Percentiles rank a stretch among this genome's conserved stretches.
phyloP scores from a whole-genome alignment of 2,329 filamentous ascomycete genomes.

The Lasiodiplodia sp. region DNA sequence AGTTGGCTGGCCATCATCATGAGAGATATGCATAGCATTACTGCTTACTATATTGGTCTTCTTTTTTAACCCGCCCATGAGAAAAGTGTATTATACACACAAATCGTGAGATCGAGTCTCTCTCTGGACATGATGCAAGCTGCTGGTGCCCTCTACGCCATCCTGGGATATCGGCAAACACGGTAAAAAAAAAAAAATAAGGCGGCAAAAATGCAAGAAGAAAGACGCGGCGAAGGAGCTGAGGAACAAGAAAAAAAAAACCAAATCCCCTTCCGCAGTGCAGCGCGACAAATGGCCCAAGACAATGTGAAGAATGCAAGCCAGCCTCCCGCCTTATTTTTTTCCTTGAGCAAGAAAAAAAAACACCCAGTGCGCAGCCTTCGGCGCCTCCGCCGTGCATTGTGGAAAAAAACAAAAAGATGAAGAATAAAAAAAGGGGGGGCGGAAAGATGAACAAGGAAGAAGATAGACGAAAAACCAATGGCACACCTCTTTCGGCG shows the following conservation, averaged over 20 bases:
- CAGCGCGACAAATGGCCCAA: constrained; percentile 26
- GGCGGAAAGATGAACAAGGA: background rate
- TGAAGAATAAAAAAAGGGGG: background rate
- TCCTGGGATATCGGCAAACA: constrained; percentile 28
- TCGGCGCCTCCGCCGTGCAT: constrained; percentile 26
- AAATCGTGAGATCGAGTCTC: constrained; percentile 24
- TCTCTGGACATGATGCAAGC: constrained; percentile 27
- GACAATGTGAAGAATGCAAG: constrained; percentile 28
- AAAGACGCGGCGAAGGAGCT: constrained; percentile 4
- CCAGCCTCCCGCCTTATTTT: constrained; percentile 25
- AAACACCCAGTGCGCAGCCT: constrained; percentile 22
- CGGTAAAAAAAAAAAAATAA: constrained; percentile 8
- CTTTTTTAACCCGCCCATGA: constrained; percentile 28
- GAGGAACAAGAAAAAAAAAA: background rate
- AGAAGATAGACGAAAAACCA: background rate
- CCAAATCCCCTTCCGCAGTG: constrained; percentile 16
- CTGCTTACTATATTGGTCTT: constrained; percentile 26
- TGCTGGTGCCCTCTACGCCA: constrained; percentile 29
- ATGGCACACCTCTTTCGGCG: constrained; percentile 8
- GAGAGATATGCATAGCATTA: constrained; percentile 27
- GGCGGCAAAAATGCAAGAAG: background rate
- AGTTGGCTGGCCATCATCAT: background rate
- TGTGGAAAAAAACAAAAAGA: constrained; percentile 6
- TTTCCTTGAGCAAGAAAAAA: constrained; percentile 22
- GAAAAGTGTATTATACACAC: constrained; percentile 22